Conservation (phyloP, 208 protist species). For the Acanthamoeba polyphaga region DNA sequence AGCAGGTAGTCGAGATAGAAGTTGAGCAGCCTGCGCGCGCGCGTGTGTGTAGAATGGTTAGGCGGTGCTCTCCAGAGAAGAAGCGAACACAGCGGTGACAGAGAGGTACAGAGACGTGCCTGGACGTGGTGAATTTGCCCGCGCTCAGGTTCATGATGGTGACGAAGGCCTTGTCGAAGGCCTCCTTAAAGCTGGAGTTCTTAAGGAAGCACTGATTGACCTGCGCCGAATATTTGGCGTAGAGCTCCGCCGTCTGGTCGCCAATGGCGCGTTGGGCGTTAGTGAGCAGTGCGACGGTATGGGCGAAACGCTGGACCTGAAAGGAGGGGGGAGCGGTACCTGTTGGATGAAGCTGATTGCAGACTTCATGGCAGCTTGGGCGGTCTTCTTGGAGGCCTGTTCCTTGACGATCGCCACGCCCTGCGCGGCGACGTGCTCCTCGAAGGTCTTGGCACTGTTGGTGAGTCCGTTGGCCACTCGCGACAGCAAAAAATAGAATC, state of each 20-base stretch:
- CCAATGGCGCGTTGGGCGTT: neutral
- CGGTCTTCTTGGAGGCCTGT: conserved; percentile 36
- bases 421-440: conserved; percentile 8
- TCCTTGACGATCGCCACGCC: conserved; percentile 49
- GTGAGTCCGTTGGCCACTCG: conserved; percentile 40
- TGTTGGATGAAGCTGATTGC: conserved; percentile 22
- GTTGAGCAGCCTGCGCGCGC: conserved; percentile 61
- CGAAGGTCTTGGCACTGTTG: conserved; percentile 39
- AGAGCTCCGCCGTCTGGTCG: neutral
- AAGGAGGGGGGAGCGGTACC: no score
- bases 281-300: no score
- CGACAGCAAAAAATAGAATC: conserved; percentile 64
- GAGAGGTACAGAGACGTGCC: neutral
- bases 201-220: conserved; percentile 24
- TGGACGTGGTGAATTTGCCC: conserved; percentile 59
- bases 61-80: no score
- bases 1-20: conserved; percentile 76
- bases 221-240: conserved; percentile 5
- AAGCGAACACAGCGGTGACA: neutral
- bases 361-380: conserved; percentile 39
- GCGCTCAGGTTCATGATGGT: conserved; percentile 44
- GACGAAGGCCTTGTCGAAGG: conserved; percentile 62
- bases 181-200: conserved; percentile 52
- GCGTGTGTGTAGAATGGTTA: no score
- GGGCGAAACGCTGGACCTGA: no score